Base-by-base conservation (phyloP, 2,329 filamentous ascomycete genomes). In the Ophiostoma sp. region DNA sequence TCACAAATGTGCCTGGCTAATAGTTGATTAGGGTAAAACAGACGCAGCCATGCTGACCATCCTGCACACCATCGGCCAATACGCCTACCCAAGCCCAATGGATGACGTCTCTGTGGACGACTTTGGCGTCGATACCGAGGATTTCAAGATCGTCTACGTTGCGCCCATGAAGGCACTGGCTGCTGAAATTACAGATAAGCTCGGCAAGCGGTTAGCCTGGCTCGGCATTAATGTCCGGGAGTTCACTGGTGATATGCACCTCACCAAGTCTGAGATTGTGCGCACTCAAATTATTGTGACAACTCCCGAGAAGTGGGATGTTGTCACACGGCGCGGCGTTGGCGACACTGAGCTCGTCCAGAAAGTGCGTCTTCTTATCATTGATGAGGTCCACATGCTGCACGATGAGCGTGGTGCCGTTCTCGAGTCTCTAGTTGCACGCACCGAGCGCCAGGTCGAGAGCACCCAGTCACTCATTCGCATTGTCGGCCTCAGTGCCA, bases 321-420 rank as follows among this genome's bases (percentile, higher is more conserved):
- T 99, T 0, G 92, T 99, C 5, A 99, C 95, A 3, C 86, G 95
- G 70, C 99, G 98, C 79, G 96, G 94, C 68, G 98, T 93, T 0
- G 95, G 96, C 16, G 95, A 99, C 76, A 98, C 95, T 0, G 95
- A 98, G 76, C 85, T 99, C 3, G 96, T 99, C 14, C 95, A 99
- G 75, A 99, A 99, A 77, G 95, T 99, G 38, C 88, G 94, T 11
- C 83, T 99, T 1, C 84, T 99, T 70, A 98, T 99, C 74, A 98
- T 99, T 71, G 95, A 99, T 77, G 95, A 99, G 80, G 95, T 99
- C 0, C 95, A 99, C 76, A 99, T 99, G 96, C 88, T 99, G 74
- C 96, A 99, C 75, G 95, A 99, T 76, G 95, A 98, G 78, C 88
- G 95, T 76, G 95, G 95, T 75, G 93, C 96, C 12, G 96, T 99